Base-by-base conservation (phyloP, 2,329 filamentous ascomycete genomes). In the Beauveria sp. region DNA sequence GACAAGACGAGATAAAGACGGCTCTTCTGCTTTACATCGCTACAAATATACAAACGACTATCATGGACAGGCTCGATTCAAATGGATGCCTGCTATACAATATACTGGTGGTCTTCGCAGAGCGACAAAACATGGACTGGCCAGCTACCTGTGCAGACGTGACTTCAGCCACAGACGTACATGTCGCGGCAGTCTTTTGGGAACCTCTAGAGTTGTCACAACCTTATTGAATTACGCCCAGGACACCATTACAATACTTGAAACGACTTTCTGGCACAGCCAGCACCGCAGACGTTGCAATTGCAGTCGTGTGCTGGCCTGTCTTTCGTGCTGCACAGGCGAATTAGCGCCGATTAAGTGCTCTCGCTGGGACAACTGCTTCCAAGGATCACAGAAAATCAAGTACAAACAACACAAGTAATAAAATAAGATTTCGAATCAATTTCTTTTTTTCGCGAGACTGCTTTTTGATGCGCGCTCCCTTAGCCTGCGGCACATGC, bases 1-100 rank as follows among this genome's bases (percentile, higher is more conserved):
- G 48, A 31, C 24, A 43, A 22, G 49, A 60, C 38, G 20, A 55
- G 43, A 55, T 50, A 26, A 50, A n/a, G n/a, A 18, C 38, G 43
- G 5, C 26, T 1, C 4, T n/a, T 42, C 3, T 5, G 18, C 20
- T 9, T 42, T 9, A n/a, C 34, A 24, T 57, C 3, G 22, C 16
- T 8, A 24, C n/a, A 16, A 40, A 9, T 16, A 54, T 22, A 8
- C 22, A 7, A 18, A 28, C 22, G 8, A 2, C 14, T 5, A 18
- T n/a, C 5, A 3, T 2, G 1, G 10, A 2, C 0, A 12, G 49
- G 12, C 9, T n/a, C 18, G 3, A 14, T 6, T 22, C 22, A 4
- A 14, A 5, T 16, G 34, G 12, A 16, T 38, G 34, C 5, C 14
- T 38, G 34, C 34, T 38, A 38, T 38, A 14, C 1, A 5, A 6